Base-by-base conservation (phyloP, 2,329 filamentous ascomycete species). In the Venturia effusa region DNA sequence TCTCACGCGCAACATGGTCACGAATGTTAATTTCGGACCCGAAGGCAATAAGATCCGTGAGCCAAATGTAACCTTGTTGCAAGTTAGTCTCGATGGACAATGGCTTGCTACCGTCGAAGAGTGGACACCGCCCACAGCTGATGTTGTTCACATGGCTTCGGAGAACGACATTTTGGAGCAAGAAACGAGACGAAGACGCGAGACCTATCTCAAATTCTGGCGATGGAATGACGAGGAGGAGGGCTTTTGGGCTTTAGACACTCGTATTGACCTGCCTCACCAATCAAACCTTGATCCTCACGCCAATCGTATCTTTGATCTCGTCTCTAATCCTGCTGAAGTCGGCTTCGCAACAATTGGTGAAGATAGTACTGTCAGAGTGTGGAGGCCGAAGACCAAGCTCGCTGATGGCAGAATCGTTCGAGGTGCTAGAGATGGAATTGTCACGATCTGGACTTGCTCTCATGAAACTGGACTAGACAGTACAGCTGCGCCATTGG, bases 101-200 rank as follows among this genome's bases (percentile, higher is more conserved):
- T 97, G 93, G 92, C 82, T 99, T 64, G 92, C 89, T 4, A 97
- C 91, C 1, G 84, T 96, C 1, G 94, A 99, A 72, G 89, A 92
- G 70, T 99, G 94, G 94, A 82, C 83, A 61, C 92, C 92, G 1
- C 85, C 89, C 11, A 76, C 78, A 15, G 79, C 83, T 66, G 92
- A 97, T 71, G 75, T 89, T 17, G 81, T 84, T 45, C 81, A 82
- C 64, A 74, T 89, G 34, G 74, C 79, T 61, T 70, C 69, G 10
- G 63, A 68, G 10, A 62, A 57, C 17, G 22, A 37, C 19, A 11
- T 37, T 57, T 24, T 67, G 13, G 71, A 74, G 61, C 78, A 79
- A 62, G 76, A 82, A 66, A 71, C 79, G 74, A 62, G 75, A 71
- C 66, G 78, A 75, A 68, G 80, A 77, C 82, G 82, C 54, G 93